These are phyloP conservation scores for Aegilops tauschii DNA, from an alignment of 176 grass and related monocot genomes.

Conservation along the genomic window DNA sequence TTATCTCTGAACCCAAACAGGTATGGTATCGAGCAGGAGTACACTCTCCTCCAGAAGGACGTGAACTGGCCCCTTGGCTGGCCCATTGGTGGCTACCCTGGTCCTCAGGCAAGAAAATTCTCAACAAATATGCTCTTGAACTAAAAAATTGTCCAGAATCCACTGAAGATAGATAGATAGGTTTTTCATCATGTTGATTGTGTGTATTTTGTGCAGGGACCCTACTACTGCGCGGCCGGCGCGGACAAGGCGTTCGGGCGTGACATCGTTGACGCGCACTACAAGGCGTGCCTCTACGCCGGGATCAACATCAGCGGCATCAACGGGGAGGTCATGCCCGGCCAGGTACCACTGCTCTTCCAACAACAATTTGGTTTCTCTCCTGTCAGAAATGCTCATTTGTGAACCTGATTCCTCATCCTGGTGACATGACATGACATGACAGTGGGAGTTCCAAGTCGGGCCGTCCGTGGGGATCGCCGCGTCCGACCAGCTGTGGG, in stretches of 20 bases:
- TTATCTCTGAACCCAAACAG: conserved; percentile 50
- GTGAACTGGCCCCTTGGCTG: conserved; percentile 91
- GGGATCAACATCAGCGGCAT: conserved; percentile 98
- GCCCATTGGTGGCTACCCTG: conserved; percentile 90
- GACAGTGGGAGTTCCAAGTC: conserved; percentile 98
- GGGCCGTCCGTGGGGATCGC: conserved; percentile 88
- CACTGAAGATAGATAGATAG: neutral
- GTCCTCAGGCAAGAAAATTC: conserved; percentile 66
- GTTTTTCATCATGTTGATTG: neutral
- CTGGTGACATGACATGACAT: neutral
- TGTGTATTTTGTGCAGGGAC: conserved; percentile 40
- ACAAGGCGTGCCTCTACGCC: conserved; percentile 91
- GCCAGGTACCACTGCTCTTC: conserved; percentile 47
- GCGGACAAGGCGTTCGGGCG: conserved; percentile 93
- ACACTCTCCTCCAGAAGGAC: conserved; percentile 94
- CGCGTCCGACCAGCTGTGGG: conserved; percentile 64
- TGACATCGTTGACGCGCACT: conserved; percentile 91
- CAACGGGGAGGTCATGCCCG: conserved; percentile 99
- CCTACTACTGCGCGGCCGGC: conserved; percentile 82
- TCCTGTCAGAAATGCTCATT: neutral
- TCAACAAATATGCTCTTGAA: neutral
- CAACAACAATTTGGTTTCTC: neutral
- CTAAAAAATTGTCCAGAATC: too few species aligned
- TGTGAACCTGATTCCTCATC: conserved; percentile 17
- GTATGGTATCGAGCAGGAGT: conserved; percentile 98